Evolutionary conservation across 192 early-diverging fungal species (phyloP), one percentile per base, ranked within the genome.

Genomic region (Gigaspora rosea): DNA sequence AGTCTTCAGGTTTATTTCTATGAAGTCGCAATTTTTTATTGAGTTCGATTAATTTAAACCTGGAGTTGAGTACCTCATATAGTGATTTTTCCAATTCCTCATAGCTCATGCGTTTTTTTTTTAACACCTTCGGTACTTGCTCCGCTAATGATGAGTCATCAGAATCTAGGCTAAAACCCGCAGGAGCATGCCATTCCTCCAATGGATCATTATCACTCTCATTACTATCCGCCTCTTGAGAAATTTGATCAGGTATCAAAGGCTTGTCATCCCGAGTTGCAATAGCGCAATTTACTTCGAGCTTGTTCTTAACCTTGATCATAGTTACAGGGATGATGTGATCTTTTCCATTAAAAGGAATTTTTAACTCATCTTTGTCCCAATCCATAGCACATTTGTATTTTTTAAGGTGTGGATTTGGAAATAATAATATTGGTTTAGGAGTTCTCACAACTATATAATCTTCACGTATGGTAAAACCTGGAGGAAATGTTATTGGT

Each of bases 171-270:
- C 46, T 51, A 50, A 69, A 48, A 69, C 46, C 48, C 46, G 1
- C 67, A 69, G 67, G 67, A 69, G 67, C 67, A 69, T 20, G 12
- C 67, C 67, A 69, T 20, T 69, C n/a, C 11, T 69, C 67, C 4
- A 69, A 69, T 47, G 15, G 46, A 13, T 49, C 48, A 69, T 69
- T 50, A 27, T 69, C 67, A 69, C 41, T 47, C 48, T 69, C 18
- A 69, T 69, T 16, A 69, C 67, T 69, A 50, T 69, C 15, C 0
- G 1, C 12, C 16, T 69, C 1, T 16, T 69, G 67, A 1, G 4
- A 54, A 54, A 54, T 54, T 54, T 54, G 52, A 54, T 54, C 52
- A 1, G 52, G 2, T 54, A 69, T 8, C 46, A 69, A 27, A 69
- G 15, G 46, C 46, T 69, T 69, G 50, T 48, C 46, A 69, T 69